These are phyloP conservation scores for Zarea fungicola DNA, from an alignment of 2,329 filamentous ascomycete genomes.

Conservation along the genomic window DNA sequence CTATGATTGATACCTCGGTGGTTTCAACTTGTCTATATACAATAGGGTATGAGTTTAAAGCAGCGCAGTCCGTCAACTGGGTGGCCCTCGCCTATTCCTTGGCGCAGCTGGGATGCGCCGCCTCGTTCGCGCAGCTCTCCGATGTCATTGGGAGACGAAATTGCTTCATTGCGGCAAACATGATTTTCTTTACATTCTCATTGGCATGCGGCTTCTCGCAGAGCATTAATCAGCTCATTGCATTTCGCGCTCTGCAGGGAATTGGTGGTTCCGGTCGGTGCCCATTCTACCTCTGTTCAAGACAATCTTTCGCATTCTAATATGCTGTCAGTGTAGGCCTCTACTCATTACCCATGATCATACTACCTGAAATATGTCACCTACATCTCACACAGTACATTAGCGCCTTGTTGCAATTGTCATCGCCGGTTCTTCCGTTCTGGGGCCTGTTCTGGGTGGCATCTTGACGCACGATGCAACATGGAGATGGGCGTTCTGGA, in stretches of 20 bases:
- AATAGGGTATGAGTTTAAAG: slow-evolving; percentile 48
- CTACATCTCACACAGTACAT: slow-evolving; percentile 35
- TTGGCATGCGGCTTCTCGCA: slow-evolving; percentile 47
- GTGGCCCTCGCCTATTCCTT: slow-evolving; percentile 52
- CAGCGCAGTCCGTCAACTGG: slow-evolving; percentile 44
- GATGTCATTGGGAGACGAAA: slow-evolving; percentile 49
- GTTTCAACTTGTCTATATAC: slow-evolving; percentile 52
- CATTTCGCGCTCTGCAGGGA: slow-evolving; percentile 36
- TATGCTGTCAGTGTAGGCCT: slow-evolving; percentile 30
- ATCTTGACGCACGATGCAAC: slow-evolving; percentile 42
- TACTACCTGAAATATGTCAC: slow-evolving; percentile 46
- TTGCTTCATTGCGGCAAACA: slow-evolving; percentile 44
- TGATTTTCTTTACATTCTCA: slow-evolving; percentile 54
- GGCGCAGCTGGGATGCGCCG: slow-evolving; percentile 51
- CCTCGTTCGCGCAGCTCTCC: slow-evolving; percentile 49
- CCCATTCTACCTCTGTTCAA: neutral
- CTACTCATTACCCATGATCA: slow-evolving; percentile 51
- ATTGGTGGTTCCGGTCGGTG: slow-evolving; percentile 44
- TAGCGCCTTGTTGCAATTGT: slow-evolving; percentile 44
- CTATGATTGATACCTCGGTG: slow-evolving; percentile 54
- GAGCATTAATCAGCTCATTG: slow-evolving; percentile 37
- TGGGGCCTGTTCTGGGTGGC: slow-evolving; percentile 48
- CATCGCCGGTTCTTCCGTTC: slow-evolving; percentile 42
- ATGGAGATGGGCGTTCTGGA: slow-evolving; percentile 55
- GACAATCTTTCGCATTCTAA: slow-evolving; percentile 2